Evolutionary conservation across 1,284 basidiomycete species (phyloP), one percentile per base, ranked within the genome.

Genomic region (Malassezia japonica): DNA sequence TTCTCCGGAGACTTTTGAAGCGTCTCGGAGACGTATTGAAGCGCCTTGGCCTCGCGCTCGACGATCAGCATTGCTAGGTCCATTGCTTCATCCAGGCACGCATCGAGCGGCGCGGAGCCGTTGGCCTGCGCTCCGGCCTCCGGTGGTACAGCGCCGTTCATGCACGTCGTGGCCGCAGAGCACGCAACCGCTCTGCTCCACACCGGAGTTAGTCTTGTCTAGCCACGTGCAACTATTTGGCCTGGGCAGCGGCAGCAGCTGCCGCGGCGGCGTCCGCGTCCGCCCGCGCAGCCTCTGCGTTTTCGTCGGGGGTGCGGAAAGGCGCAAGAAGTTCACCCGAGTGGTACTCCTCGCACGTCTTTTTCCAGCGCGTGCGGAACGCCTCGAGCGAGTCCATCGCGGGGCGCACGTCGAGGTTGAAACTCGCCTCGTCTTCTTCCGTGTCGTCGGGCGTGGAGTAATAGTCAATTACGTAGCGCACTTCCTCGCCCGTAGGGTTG

Each of bases 391-490:
- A 62, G 32, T 65, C 64, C 8, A 70, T 38, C 6, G 67, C 67
- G 6, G 67, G 67, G 7, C 67, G 52, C 20, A 70, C 61, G 32
- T 70, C 67, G 23, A 70, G 55, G 21, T 60, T 57, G 13, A 70
- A 70, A 28, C 57, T 62, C 33, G 65, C 58, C n/a, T 69, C 67
- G 23, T 69, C 64, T 7, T 21, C 27, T 32, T 65, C 59, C 27
- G 55, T 51, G 16, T 61, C 57, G 23, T 67, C 61, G 12, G 63
- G 63, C 1, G 53, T 56, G 18, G 60, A 61, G 56, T 72, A 72
- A 53, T 72, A 72, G 48, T 72, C 70, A 40, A 72, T 72, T 18
- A 72, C 60, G 49, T 72, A 72, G n/a, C 70, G 55, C 15, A 69
- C 62, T 45, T 69, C 64, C 42, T 61, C 50, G 1, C 65, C 64